These are phyloP conservation scores for Solanum virginianum DNA, from an alignment of 257 asterid genomes.

Conservation along the genomic window DNA sequence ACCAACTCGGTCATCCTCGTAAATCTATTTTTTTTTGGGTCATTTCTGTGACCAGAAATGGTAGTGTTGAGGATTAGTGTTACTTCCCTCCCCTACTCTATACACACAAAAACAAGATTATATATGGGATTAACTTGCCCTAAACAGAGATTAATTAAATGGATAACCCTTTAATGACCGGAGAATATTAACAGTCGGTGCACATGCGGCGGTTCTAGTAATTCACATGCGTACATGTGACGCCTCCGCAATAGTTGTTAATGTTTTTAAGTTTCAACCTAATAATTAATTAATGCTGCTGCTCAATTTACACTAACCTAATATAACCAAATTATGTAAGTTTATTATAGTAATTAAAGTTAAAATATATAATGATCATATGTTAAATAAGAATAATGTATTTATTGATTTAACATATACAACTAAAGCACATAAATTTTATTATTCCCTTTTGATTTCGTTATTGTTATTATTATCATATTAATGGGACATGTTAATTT, in stretches of 20 bases:
- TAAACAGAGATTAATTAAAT: not conserved
- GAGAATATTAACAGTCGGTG: conserved; percentile 10
- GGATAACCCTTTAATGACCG: not conserved
- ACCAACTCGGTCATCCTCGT: rapidly evolving
- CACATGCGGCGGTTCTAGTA: conserved; percentile 14
- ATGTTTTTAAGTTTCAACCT: not conserved
- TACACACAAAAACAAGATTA: not conserved
- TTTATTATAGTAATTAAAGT: not conserved
- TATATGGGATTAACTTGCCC: not conserved
- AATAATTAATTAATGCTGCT: not conserved
- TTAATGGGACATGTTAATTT: not conserved
- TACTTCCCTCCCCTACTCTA: too few species aligned
- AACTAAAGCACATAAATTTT: not conserved
- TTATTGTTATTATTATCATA: not conserved
- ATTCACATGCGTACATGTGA: conserved; percentile 30
- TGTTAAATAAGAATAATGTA: not conserved
- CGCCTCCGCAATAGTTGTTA: not conserved
- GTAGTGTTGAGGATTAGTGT: not conserved
- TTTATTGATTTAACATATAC: not conserved
- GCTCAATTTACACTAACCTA: not conserved
- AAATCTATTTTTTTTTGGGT: not conserved
- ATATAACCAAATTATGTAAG: not conserved
- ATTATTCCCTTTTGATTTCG: not conserved
- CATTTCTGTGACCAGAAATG: too few species aligned
- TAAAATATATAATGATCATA: not conserved